Conservation (phyloP, 1,284 basidiomycete species). For the Papiliotrema laurentii region DNA sequence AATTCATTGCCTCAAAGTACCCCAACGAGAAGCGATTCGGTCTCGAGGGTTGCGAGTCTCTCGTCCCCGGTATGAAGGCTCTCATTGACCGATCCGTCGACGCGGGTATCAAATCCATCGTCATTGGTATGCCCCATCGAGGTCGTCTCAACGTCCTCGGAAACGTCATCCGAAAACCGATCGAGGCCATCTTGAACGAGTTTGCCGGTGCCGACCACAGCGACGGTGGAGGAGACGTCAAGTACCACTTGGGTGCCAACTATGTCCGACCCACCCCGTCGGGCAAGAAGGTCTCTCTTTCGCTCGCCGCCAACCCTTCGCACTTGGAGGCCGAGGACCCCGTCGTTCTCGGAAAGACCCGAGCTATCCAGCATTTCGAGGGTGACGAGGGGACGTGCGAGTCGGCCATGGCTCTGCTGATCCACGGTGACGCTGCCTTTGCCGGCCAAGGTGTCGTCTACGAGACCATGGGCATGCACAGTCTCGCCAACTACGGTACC, state of each 20-base stretch:
- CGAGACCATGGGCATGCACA: conserved; percentile 99
- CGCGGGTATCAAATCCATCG: conserved; percentile 89
- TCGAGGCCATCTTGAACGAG: conserved; percentile 97
- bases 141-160: conserved; percentile 96
- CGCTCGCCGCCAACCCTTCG: conserved; percentile 97
- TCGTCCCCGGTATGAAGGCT: conserved; percentile 99
- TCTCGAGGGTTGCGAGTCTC: conserved; percentile 94
- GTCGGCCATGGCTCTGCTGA: conserved; percentile 86
- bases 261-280: conserved; percentile 97
- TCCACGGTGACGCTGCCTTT: conserved; percentile 98
- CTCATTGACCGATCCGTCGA: conserved; percentile 98
- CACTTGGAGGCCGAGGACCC: conserved; percentile 97
- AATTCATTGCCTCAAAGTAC: conserved; percentile 97
- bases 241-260: conserved; percentile 98
- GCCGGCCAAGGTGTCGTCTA: conserved; percentile 98
- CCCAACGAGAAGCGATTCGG: conserved; percentile 99
- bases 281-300: conserved; percentile 95
- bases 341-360: conserved; percentile 95
- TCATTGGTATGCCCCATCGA: conserved; percentile 99
- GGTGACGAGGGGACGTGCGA: conserved; percentile 70
- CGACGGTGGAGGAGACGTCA: conserved; percentile 92
- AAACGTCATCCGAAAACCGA: conserved; percentile 97
- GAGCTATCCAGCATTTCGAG: conserved; percentile 93
- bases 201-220: conserved; percentile 67
- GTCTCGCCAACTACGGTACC: conserved; percentile 89